Conservation (phyloP, 2,329 filamentous ascomycete genomes). For the Exophiala xenobiotica region DNA sequence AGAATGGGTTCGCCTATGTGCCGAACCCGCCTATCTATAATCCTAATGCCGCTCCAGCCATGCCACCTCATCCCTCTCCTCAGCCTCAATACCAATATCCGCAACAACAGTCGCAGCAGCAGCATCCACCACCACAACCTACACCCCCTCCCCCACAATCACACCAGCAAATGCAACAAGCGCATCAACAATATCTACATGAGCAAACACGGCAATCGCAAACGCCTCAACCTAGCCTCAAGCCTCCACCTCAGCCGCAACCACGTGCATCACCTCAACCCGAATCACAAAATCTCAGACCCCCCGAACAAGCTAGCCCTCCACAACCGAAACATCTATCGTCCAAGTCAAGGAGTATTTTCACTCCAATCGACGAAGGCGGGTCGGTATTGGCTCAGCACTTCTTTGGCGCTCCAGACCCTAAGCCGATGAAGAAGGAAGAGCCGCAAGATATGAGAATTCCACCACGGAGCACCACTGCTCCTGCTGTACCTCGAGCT, state of each 20-base stretch:
- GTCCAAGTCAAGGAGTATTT: conserved; percentile 82
- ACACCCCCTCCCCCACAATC: conserved; percentile 43
- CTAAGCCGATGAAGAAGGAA: conserved; percentile 45
- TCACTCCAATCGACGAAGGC: conserved; percentile 94
- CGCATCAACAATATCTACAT: conserved; percentile 70
- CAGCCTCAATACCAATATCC: conserved; percentile 38
- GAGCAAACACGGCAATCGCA: conserved; percentile 71
- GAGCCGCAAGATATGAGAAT: conserved; percentile 59
- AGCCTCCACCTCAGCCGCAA: conserved; percentile 56
- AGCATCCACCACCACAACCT: conserved; percentile 47
- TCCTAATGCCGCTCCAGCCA: conserved; percentile 51
- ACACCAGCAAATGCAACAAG: conserved; percentile 48
- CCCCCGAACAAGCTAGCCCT: conserved; percentile 42
- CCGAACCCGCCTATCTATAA: conserved; percentile 84
- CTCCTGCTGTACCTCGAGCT: conserved; percentile 36
- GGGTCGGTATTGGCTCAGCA: conserved; percentile 85
- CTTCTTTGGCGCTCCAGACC: conserved; percentile 62
- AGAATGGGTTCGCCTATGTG: conserved; percentile 79
- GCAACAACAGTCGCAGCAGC: conserved; percentile 33
- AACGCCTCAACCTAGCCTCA: conserved; percentile 59
- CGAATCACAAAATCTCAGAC: conserved; percentile 37
- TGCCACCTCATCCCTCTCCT: conserved; percentile 36
- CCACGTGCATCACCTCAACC: conserved; percentile 38
- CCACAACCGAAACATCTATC: conserved; percentile 62
- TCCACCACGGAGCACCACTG: conserved; percentile 47